These are phyloP conservation scores for Scheffersomyces lignicola DNA, from an alignment of 1,139 yeast genomes.

Conservation along the genomic window DNA sequence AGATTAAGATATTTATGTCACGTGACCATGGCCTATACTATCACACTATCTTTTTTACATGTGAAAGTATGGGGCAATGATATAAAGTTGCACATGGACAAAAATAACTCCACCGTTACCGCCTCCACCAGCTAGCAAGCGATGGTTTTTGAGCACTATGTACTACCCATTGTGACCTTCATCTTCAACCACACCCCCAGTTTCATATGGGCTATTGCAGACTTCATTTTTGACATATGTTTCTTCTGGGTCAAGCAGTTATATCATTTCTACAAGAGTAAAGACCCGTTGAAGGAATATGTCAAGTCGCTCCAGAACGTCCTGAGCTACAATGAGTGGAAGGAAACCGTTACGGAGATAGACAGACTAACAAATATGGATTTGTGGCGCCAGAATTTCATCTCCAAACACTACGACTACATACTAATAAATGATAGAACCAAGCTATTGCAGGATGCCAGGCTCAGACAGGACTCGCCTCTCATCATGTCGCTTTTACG, in stretches of 20 bases:
- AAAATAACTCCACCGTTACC: no score
- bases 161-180: constrained; percentile 25
- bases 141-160: constrained; percentile 10
- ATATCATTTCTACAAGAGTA: constrained; percentile 36
- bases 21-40: no score
- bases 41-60: no score
- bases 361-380: constrained; percentile 71
- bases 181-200: constrained; percentile 56
- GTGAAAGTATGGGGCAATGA: no score
- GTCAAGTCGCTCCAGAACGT: constrained; percentile 41
- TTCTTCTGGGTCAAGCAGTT: constrained; percentile 56
- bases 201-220: constrained; percentile 60
- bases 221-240: constrained; percentile 57
- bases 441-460: constrained; percentile 60
- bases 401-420: constrained; percentile 82
- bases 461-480: constrained; percentile 57
- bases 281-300: constrained; percentile 42
- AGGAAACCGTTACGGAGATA: constrained; percentile 54
- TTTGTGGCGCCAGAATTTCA: constrained; percentile 84
- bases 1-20: no score
- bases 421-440: constrained; percentile 74
- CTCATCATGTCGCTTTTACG: constrained; percentile 68
- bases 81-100: no score
- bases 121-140: no score
- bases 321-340: constrained; percentile 62